Evolutionary conservation across 345 rosid species (phyloP), one percentile per base, ranked within the genome.

Genomic region (Mercurialis annua): DNA sequence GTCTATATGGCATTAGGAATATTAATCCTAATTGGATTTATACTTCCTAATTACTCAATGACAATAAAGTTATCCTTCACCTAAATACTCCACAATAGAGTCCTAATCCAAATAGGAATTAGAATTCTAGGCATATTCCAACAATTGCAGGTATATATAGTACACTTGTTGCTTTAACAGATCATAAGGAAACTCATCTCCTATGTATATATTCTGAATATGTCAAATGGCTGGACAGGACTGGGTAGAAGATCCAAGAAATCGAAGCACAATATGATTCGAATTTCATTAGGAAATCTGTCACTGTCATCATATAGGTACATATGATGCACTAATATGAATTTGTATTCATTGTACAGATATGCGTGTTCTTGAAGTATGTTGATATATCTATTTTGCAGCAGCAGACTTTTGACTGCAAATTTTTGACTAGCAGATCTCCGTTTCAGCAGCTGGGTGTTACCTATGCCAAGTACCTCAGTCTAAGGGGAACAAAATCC

Each of bases 211-310:
- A 58, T 74, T 69, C 66, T 79, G 90, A 97, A 77, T 90, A 77
- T 93, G 98, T 73, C 80, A 68, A 71, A 80, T 76, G 55, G 77
- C 67, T 56, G 59, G 68, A 52, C 76, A 47, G 63, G 81, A 81
- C 26, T 90, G 92, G 96, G 94, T 90, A 71, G 97, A 90, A 44
- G 97, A 93, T 83, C 97, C 98, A 31, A 83, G 97, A 49, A 93
- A 90, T 80, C 77, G 54, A 74, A 93, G 80, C 85, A 97, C 48
- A 93, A 87, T 59, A 85, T 96, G 82, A 93, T 90, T 73, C 83
- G 92, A 34, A 77, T 81, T 70, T 82, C 97, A 51, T 80, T 93
- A 59, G 83, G 68, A 75, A 73, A 73, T 47, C n/a, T n/a, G n/a
- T n/a, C n/a, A n/a, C 54, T 84, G 62, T 72, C 84, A 62, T 87